Conservation (phyloP, 2,329 filamentous ascomycete genomes). For the Fusarium hostae region DNA sequence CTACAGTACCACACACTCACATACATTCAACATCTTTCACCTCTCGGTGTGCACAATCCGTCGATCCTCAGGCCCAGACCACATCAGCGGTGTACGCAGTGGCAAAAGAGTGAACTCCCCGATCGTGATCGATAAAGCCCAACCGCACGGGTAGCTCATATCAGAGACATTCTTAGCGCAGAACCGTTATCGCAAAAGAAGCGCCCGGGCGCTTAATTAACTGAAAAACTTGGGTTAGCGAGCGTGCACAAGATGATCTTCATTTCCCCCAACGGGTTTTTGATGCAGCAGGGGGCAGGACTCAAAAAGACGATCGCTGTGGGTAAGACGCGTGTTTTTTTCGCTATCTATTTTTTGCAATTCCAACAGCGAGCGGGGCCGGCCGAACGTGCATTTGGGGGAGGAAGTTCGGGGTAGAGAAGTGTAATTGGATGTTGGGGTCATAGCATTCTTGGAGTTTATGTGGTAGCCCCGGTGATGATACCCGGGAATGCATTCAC, state of each 20-base stretch:
- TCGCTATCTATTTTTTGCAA: constrained; percentile 9
- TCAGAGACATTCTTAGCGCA: constrained; percentile 26
- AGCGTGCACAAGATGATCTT: constrained; percentile 39
- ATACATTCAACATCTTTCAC: not conserved
- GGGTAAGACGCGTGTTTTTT: constrained; percentile 37
- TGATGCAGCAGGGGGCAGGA: constrained; percentile 20
- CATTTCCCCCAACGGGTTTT: constrained; percentile 37
- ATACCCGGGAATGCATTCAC: constrained; percentile 8
- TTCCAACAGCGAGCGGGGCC: constrained; percentile 16
- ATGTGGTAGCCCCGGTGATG: constrained; percentile 15
- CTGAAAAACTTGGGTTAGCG: not conserved
- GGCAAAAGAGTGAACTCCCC: constrained; percentile 23
- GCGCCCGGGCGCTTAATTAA: constrained; percentile 34
- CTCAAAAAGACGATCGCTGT: constrained; percentile 21
- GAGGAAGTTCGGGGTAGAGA: constrained; percentile 1
- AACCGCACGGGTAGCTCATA: constrained; percentile 12
- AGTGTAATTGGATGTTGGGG: constrained; percentile 9
- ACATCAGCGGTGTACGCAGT: constrained; percentile 2
- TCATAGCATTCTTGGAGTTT: constrained; percentile 12
- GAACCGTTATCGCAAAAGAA: constrained; percentile 16
- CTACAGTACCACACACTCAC: not conserved
- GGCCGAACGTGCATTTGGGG: constrained; percentile 13
- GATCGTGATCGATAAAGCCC: constrained; percentile 30
- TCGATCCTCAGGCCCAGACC: constrained; percentile 22
- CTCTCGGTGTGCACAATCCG: constrained; percentile 15